Evolutionary conservation across 352 stramenopile species (phyloP), one percentile per base, ranked within the genome.

Genomic region (Phytophthora europaea): DNA sequence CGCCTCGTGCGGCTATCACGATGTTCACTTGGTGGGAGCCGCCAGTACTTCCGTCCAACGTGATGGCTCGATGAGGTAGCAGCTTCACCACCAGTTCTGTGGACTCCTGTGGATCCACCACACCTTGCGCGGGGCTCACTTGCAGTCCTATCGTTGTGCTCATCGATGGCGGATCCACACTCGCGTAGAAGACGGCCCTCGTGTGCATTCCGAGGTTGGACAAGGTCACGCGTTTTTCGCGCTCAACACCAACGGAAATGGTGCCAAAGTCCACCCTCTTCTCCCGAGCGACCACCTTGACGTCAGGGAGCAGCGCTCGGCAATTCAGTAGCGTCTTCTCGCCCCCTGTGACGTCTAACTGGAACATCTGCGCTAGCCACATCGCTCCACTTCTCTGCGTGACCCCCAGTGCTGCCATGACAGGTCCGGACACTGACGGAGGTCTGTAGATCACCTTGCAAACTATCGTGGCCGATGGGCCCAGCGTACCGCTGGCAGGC

Each of bases 221-320:
- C 0, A 94, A 43, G 18, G 80, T 80, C 1, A 94, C 31, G 23
- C 76, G 80, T 55, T 89, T 92, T 18, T 91, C 79, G 12, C 78
- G 82, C 22, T 89, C 80, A 5, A 94, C 88, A 2, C 93, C 93
- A 4, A 97, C 87, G 0, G 93, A 84, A 28, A 97, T 85, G 6
- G 79, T 88, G 2, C 88, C 92, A 53, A 98, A 94, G 50, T 96
- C 88, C 16, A 98, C 57, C 50, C 85, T 89, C 66, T 94, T 96
- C 28, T 96, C 87, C 23, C 87, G 87, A 18, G 79, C 67, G 1
- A 72, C 65, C 23, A 86, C 79, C 52, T 92, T 93, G 12, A 80
- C 59, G 8, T 95, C 89, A 2, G 75, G 47, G 3, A 91, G 61
- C 2, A 92, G 53, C 0, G 83, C 88, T 16, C 86, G 81, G 28